These are phyloP conservation scores for Pachyrhizus erosus DNA, from an alignment of 306 rosid genomes.

Conservation along the genomic window DNA sequence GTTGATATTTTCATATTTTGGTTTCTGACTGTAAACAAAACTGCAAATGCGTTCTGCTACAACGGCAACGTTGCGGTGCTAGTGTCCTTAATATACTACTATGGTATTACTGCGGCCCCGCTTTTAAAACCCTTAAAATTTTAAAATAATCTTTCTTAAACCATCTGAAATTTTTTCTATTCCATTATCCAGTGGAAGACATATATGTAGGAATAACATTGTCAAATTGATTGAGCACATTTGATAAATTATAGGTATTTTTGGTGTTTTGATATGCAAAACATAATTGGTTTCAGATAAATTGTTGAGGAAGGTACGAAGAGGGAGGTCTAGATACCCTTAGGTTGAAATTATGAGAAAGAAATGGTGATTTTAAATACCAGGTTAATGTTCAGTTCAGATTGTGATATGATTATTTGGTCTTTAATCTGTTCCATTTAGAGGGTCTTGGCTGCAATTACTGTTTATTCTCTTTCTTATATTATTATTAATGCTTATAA, in stretches of 20 bases:
- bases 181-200: neutral
- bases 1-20: neutral
- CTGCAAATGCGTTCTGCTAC: neutral
- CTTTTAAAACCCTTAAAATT: constrained; percentile 7
- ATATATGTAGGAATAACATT: neutral
- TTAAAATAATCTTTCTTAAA: neutral
- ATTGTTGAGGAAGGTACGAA: neutral
- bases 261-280: constrained; percentile 17
- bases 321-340: constrained; percentile 10
- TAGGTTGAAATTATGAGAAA: neutral
- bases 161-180: neutral
- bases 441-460: constrained; percentile 20
- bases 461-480: constrained; percentile 18
- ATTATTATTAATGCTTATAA: constrained; percentile 10
- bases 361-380: constrained; percentile 3
- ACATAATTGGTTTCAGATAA: neutral
- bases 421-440: neutral
- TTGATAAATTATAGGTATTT: neutral
- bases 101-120: neutral
- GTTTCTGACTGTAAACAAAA: neutral
- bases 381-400: neutral
- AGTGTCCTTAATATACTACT: neutral
- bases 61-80: neutral
- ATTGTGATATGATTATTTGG: neutral
- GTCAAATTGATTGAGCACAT: neutral